These are phyloP conservation scores for Hyphopichia fennica DNA, from an alignment of 1,139 yeast species.

Conservation along the genomic window DNA sequence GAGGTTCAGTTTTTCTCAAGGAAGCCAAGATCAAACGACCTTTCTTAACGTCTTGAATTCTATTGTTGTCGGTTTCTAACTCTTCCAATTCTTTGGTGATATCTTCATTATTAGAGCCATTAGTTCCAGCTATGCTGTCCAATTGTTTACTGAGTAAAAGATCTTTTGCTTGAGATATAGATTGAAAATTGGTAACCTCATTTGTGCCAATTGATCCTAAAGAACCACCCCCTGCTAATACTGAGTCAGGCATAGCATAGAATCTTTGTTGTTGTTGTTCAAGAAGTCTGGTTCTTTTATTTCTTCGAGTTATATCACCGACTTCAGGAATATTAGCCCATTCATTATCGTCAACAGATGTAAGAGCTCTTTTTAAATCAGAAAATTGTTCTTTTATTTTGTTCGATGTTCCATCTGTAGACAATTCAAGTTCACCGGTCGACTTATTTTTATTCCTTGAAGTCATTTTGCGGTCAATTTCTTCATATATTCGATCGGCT, in stretches of 20 bases:
- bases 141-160: constrained; percentile 49
- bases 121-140: constrained; percentile 22
- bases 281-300: constrained; percentile 68
- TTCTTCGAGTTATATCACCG: constrained; percentile 78
- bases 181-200: constrained; percentile 42
- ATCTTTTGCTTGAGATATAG: constrained; percentile 55
- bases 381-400: constrained; percentile 30
- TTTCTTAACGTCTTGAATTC: constrained; percentile 48
- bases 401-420: constrained; percentile 14
- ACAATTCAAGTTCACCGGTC: constrained; percentile 8
- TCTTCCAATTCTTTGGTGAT: constrained; percentile 10
- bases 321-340: constrained; percentile 89
- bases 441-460: constrained; percentile 30
- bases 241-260: constrained; percentile 82
- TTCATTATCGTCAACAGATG: constrained; percentile 61
- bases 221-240: constrained; percentile 37
- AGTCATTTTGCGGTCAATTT: constrained; percentile 59
- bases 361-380: constrained; percentile 62
- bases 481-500: constrained; percentile 70
- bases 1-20: constrained; percentile 70
- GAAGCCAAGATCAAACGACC: constrained; percentile 65
- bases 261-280: constrained; percentile 65
- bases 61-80: constrained; percentile 17
- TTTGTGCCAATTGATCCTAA: constrained; percentile 9
- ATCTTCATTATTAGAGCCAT: constrained; percentile 15